Evolutionary conservation across 148 eudicot species (phyloP), one percentile per base, ranked within the genome.

Genomic region (Polygonum aviculare): DNA sequence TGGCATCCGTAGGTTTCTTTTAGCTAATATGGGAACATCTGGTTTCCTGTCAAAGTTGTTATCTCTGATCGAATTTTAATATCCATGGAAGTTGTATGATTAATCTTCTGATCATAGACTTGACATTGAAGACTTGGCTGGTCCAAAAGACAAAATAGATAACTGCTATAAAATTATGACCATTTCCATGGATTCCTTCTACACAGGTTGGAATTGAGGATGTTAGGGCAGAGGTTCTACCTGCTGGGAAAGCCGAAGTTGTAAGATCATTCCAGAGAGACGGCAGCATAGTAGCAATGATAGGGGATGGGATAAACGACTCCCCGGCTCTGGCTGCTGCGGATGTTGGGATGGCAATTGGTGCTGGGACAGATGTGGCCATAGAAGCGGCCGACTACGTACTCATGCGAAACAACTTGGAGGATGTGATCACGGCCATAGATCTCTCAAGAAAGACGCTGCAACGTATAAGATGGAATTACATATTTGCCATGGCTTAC

Each of bases 311-410:
- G 18, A 95, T 95, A 77, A 95, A 95, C 19, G 98, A 95, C 83
- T 92, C 98, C 26, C 98, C 98, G 0, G 98, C 96, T 69, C 88
- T 95, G 52, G 98, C 96, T 11, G 97, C 97, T 12, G 92, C 98
- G 12, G 98, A 95, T 74, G 91, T 95, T 1, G 98, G 98, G 55
- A 95, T 95, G 94, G 98, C 98, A 45, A 95, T 95, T 6, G 97
- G 98, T 31, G 98, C 98, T 1, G 98, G 98, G 76, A 95, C 98
- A 36, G 98, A 95, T 52, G 89, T 95, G 3, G 98, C 98, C 51
- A 90, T 95, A 36, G 98, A 95, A 72, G 98, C 98, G 7, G 98
- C 98, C 0, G 98, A 95, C 79, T 95, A 90, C 52, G 97, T 95
- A 73, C 78, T 95, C 57, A 95, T 92, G 98, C 89, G 90, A 72